A percentile compares a stretch with the other conserved stretches of the same genome.
Conservation (phyloP, 2,329 filamentous ascomycete species). For the Aspergillus fischeri region DNA sequence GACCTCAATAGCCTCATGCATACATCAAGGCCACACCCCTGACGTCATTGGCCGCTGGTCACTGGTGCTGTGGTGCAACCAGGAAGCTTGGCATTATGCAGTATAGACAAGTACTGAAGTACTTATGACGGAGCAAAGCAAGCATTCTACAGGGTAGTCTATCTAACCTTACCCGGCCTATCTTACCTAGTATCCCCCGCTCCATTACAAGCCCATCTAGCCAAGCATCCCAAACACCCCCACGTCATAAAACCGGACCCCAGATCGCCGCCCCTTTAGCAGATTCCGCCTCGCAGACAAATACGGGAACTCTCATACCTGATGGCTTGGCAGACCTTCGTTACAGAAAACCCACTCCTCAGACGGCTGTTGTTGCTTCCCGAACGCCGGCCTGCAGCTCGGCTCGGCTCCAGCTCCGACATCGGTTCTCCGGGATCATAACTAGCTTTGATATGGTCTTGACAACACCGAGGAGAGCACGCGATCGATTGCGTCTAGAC, state of each 20-base stretch:
- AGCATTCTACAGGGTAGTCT: too few species aligned
- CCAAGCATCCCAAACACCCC: constrained; percentile 14
- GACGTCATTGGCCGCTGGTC: neutral
- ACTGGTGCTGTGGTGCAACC: neutral
- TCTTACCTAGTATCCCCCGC: too few species aligned
- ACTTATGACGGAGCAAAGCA: neutral
- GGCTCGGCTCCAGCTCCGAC: neutral
- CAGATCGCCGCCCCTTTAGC: constrained; percentile 30
- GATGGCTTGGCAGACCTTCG: constrained; percentile 20
- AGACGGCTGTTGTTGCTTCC: neutral
- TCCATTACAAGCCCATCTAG: constrained; percentile 2
- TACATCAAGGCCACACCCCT: neutral
- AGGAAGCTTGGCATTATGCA: neutral
- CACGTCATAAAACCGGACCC: constrained; percentile 28
- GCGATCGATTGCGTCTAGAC: constrained; percentile 26
- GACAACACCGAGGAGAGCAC: constrained; percentile 7
- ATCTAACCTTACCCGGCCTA: too few species aligned
- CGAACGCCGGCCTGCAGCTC: neutral
- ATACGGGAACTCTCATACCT: constrained; percentile 27
- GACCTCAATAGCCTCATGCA: too few species aligned
- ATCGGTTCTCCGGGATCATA: neutral
- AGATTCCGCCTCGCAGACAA: constrained; percentile 22
- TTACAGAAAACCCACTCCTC: constrained; percentile 7
- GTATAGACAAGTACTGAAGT: too few species aligned
- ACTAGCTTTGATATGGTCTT: constrained; percentile 9